A percentile compares a stretch with the other conserved stretches of the same genome.
phyloP scores from a whole-genome alignment of 2,329 filamentous ascomycete species.

The Delphinella strobiligena region DNA sequence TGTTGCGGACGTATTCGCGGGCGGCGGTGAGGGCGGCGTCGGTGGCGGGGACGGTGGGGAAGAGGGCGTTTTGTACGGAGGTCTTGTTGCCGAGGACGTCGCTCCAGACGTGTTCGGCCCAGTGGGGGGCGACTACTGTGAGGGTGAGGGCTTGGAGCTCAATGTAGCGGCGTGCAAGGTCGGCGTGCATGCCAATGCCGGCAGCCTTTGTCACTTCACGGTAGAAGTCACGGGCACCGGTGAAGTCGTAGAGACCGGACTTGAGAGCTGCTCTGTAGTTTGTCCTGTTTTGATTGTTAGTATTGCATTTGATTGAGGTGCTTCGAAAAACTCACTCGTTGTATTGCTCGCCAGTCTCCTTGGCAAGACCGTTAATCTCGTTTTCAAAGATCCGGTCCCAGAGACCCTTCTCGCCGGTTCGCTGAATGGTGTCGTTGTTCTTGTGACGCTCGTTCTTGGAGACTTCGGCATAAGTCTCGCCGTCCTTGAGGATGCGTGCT shows the following conservation, averaged over 20 bases:
- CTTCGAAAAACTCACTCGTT: constrained; percentile 39
- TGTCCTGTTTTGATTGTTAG: constrained; percentile 30
- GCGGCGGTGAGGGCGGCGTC: constrained; percentile 61
- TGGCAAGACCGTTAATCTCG: constrained; percentile 76
- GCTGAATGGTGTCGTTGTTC: constrained; percentile 49
- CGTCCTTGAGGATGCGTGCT: constrained; percentile 30
- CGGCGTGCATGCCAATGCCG: constrained; percentile 75
- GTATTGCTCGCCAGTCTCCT: constrained; percentile 69
- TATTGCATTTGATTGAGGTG: neutral
- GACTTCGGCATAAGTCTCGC: constrained; percentile 29
- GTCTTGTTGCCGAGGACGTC: constrained; percentile 69
- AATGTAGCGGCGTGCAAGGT: constrained; percentile 67
- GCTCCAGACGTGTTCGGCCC: constrained; percentile 87
- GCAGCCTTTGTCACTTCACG: constrained; percentile 68
- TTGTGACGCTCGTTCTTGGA: constrained; percentile 32
- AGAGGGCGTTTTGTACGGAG: constrained; percentile 69
- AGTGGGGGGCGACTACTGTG: constrained; percentile 79
- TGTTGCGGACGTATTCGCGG: constrained; percentile 67
- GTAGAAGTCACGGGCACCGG: constrained; percentile 79
- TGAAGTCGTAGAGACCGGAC: constrained; percentile 77
- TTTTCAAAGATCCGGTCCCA: constrained; percentile 87
- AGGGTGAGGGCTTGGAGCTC: constrained; percentile 77
- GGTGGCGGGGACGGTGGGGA: constrained; percentile 55
- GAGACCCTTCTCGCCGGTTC: constrained; percentile 63
- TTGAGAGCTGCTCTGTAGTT: constrained; percentile 82